Conservation (phyloP, 83 land plant species). For the Isoetes engelmannii region DNA sequence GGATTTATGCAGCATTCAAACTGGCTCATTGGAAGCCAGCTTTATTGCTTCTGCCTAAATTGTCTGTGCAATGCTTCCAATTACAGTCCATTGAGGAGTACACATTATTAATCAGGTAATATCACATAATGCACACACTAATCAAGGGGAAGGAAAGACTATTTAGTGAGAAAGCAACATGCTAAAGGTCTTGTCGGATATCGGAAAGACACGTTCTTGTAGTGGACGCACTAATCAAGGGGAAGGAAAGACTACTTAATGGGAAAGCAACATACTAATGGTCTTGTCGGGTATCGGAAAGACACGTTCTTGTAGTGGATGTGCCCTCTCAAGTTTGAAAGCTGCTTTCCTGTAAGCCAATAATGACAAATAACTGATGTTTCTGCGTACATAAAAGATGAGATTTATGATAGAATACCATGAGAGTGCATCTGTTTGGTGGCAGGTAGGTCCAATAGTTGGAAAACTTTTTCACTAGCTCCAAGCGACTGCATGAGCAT, state of each 20-base stretch:
- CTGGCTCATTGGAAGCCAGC: too few relatives aligned
- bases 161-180: background rate
- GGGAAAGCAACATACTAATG: slow-evolving; percentile 5
- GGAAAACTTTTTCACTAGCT: slow-evolving; percentile 88
- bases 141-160: background rate
- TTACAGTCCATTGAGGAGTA: background rate
- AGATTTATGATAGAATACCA: slow-evolving; percentile 29
- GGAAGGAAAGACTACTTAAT: background rate
- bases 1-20: too few relatives aligned
- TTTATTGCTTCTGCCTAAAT: too few relatives aligned
- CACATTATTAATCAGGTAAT: background rate
- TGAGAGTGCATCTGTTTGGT: slow-evolving; percentile 49
- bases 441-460: slow-evolving; percentile 66
- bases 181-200: slow-evolving; percentile 32
- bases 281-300: slow-evolving; percentile 31
- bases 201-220: slow-evolving; percentile 21
- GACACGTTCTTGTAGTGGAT: slow-evolving; percentile 28
- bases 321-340: slow-evolving; percentile 24
- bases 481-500: slow-evolving; percentile 86
- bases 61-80: too few relatives aligned
- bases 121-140: background rate
- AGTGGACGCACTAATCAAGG: slow-evolving; percentile 3
- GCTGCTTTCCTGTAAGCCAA: slow-evolving; percentile 15
- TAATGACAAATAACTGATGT: too few relatives aligned
- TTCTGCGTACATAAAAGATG: too few relatives aligned